Evolutionary conservation across 768 basidiomycete genomes (phyloP), one percentile per base, ranked within the genome.

Genomic region (Candolleomyces aberdarensis): DNA sequence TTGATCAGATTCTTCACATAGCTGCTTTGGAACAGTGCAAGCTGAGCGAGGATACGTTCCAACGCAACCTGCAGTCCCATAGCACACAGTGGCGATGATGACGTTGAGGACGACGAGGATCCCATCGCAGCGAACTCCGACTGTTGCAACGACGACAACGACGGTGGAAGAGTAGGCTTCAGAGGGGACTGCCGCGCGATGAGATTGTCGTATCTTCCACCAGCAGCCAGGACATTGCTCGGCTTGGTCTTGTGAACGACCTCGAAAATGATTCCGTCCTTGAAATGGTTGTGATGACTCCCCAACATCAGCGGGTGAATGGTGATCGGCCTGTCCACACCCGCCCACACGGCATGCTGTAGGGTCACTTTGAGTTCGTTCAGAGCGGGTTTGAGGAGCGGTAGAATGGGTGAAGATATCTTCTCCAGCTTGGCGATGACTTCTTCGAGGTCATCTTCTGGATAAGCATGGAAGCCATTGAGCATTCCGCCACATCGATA

Each of bases 201-300:
- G 43, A 93, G 70, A 57, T 81, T 79, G 69, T 94, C 91, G 62
- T 93, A 94, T 53, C 92, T 92, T 66, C 92, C 92, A 57, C 91
- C 92, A n/a, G 83, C 84, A 32, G 91, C 92, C 19, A 94, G 80
- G 8, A 92, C 79, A 59, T 93, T 91, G 1, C 77, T 74, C 19
- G 80, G 81, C 68, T 88, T 92, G 64, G 78, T 84, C 56, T 82
- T 83, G 60, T 84, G 79, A 11, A 87, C 85, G 1, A 93, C 85
- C 66, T 93, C 91, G 53, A 95, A 79, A 50, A 91, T 77, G 36
- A 94, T 77, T 0, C 93, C 93, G 52, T 87, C 83, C 41, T 84
- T 85, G 76, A 92, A 91, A 66, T 87, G 79, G 1, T 76, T 70
- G 62, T 83, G 83, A 62, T 88, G 87, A 58, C 76, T 80, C 13